Base-by-base conservation (phyloP, 805 yeast species). In the Metschnikowia dekortorum region DNA sequence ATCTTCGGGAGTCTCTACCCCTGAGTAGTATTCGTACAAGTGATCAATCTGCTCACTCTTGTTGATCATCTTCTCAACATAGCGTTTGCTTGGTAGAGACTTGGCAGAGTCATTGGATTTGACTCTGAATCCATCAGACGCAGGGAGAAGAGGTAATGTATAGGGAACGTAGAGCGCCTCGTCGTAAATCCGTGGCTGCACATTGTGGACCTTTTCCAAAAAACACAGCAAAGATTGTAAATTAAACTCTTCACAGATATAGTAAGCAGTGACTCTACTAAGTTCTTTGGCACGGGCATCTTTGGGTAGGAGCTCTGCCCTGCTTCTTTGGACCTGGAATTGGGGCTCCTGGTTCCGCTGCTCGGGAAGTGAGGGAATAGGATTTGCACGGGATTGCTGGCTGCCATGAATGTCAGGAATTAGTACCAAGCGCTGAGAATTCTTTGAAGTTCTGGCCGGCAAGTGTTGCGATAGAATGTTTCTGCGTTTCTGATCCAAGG, bases 141-240 rank as follows among this genome's bases (percentile, higher is more conserved):
- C 97, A 0, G 96, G 95, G 2, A 89, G 70, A 29, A 91, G 72
- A 0, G 98, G 99, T 37, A 92, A 71, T 30, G 89, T 79, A 61
- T 91, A 92, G 0, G 96, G 96, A 7, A 87, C 92, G 61, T 91
- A 92, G 26, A 94, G 69, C n/a, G 89, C 96, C 59, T 92, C 97
- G 67, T 92, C 97, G 60, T 92, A 92, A 31, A 87, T 64, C 53
- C 97, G 73, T 1, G 97, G 96, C 6, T 87, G 80, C 1, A 91
- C 96, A 59, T 85, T 84, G 67, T 92, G 99, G 40, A 83, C 75
- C 7, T 78, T 71, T 37, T 78, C 71, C 30, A 94, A 69, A 58
- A 89, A 92, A 41, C 76, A 74, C 1, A 85, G 76, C 2, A 89
- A 81, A 6, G 79, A 71, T 32, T 75, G 74, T 47, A 94, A 67